Evolutionary conservation across 169 alveolate genomes (phyloP).

Genomic region (Plasmodium vivax): DNA sequence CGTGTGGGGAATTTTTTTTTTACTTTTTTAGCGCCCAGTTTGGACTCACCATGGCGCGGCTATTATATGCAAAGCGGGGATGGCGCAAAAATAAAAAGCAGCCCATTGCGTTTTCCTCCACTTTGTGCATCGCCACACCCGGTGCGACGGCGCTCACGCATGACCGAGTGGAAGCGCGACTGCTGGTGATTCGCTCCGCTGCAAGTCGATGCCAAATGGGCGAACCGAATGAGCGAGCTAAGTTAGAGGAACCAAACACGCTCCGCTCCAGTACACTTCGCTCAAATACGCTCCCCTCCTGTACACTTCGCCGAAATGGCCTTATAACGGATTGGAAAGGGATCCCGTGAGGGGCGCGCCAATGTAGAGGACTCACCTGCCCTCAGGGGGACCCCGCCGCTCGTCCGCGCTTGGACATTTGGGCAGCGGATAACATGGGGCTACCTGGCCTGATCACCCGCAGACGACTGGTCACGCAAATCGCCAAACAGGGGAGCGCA

Average conservation of each 20-base stretch:
- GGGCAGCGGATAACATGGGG: conserved; percentile 17
- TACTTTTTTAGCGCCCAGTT: not conserved
- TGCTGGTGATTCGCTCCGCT: not conserved
- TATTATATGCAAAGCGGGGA: not conserved
- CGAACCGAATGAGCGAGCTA: not conserved
- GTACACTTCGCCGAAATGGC: not conserved
- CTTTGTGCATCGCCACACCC: not conserved
- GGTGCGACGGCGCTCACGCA: not conserved
- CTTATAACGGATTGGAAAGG: not conserved
- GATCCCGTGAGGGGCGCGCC: not conserved
- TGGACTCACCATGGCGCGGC: not conserved
- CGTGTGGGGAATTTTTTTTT: not conserved
- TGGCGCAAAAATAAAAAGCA: not conserved
- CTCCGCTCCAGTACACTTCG: not conserved
- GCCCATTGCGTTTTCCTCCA: not conserved
- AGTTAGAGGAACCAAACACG: not conserved
- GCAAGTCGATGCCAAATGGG: not conserved
- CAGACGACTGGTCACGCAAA: not conserved
- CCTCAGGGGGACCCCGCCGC: not conserved
- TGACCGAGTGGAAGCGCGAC: not conserved
- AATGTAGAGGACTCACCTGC: not conserved
- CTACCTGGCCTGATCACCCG: not conserved
- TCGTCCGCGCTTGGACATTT: not conserved
- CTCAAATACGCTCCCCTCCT: not conserved
- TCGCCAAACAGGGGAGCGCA: not conserved